Evolutionary conservation across 345 rosid species (phyloP), one percentile per base, ranked within the genome.

Genomic region (Eucalyptus marginata): DNA sequence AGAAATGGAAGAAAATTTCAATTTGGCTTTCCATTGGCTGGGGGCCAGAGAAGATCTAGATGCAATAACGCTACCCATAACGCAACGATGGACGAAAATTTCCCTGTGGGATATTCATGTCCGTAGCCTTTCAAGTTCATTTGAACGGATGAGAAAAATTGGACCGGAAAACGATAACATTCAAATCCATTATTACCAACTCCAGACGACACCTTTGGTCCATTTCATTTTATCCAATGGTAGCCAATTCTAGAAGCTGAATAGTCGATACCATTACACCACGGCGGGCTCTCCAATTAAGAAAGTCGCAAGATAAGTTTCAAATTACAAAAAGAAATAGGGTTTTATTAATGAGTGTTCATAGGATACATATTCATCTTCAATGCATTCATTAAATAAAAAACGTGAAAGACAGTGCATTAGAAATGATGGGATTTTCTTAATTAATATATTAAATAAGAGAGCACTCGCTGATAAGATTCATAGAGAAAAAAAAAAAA

Each of bases 251-350:
- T 36, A 20, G 27, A 36, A 5, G 5, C 14, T 40, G 83, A 76
- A 36, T 10, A 20, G 27, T 44, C 47, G 1, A 10, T 22, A 12
- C 8, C 5, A 20, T 40, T 20, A 20, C 14, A 25, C 0, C 7
- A 40, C 1, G 16, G 27, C 1, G 14, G 13, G 83, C 8, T 36
- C 3, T 36, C 2, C 2, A 71, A 36, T 11, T 11, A 5, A 20
- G 5, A 76, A 18, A 76, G 27, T 20, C 0, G 1, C 2, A 1
- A 9, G 13, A 40, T 17, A 17, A 31, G 13, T 33, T 33, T 33
- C 4, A 9, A 33, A 17, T 31, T 4, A 68, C 7, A 7, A 31
- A 68, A 16, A 4, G 1, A 7, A 1, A 4, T 4, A 2, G 3
- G 0, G 3, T 52, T 18, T 18, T 52, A 52, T 52, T 18, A 52